Base-by-base conservation (phyloP, 345 rosid species). In the Melastoma malabathricum region DNA sequence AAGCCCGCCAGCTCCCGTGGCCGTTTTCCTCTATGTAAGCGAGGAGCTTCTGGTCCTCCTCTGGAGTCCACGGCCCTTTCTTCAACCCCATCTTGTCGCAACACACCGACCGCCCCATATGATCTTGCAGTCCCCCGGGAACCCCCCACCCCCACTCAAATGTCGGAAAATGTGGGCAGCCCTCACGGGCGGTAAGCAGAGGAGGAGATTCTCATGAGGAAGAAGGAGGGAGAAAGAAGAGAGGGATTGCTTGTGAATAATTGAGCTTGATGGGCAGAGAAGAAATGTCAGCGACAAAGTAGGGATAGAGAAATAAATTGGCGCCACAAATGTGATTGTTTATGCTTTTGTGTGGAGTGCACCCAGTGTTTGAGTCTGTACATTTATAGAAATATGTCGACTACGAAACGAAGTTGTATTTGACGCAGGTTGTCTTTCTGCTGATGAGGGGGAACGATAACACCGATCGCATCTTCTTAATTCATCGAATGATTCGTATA, bases 11-110 rank as follows among this genome's bases (percentile, higher is more conserved):
- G 72, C 94, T 84, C 58, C 96, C 94, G 65, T 82, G 90, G 47
- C 96, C 94, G 54, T 84, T 80, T 62, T 87, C 90, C 64, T 87
- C 90, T 20, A 87, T 79, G 65, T 75, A 87, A 58, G 83, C 96
- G 43, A 87, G 59, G 61, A 87, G 96, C 55, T 87, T 87, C 55
- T 87, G 90, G 63, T 87, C 96, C 62, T 84, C 96, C 68, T 84
- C 96, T 10, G 82, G 87, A 17, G 90, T 87, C 96, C 96, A 87
- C 16, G 96, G 96, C 16, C 96, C 96, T 81, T 79, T 87, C 82
- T 87, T 87, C 59, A 87, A 59, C 0, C 94, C 96, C 0, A 72
- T 76, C 66, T 87, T 84, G 56, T 87, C 90, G 52, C 96, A 82
- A 56, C 89, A 76, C 2, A 86, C 86, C 3, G 89, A 74, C 61